Conservation (phyloP, 805 yeast species). For the Schwanniomyces pseudopolymorphus region DNA sequence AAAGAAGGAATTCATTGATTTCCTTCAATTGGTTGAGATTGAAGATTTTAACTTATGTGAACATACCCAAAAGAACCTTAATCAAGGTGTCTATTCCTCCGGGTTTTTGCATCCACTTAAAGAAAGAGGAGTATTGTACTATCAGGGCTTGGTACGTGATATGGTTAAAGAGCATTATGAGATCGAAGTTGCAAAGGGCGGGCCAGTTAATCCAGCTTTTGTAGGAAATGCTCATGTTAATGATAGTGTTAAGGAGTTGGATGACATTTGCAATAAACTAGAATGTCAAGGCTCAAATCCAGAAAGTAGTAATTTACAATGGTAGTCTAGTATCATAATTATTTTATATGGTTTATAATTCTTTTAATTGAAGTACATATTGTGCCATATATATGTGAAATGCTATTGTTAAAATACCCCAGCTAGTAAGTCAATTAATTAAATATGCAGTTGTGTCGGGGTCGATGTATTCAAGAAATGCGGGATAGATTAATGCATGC, state of each 20-base stretch:
- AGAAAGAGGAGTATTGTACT: constrained; percentile 58
- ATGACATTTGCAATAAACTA: constrained; percentile 47
- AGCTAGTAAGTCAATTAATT: background rate
- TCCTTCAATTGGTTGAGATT: constrained; percentile 59
- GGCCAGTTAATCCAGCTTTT: constrained; percentile 51
- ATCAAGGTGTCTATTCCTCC: constrained; percentile 58
- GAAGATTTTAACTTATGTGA: constrained; percentile 62
- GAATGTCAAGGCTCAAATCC: constrained; percentile 44
- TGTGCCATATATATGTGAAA: background rate
- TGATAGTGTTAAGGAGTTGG: constrained; percentile 48
- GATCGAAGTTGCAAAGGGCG: constrained; percentile 45
- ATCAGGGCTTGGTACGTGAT: constrained; percentile 54
- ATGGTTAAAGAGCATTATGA: constrained; percentile 57
- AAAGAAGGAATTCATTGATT: constrained; percentile 62
- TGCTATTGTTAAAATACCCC: background rate
- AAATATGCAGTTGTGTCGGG: background rate
- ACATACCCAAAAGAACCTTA: constrained; percentile 58
- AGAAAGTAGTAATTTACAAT: background rate
- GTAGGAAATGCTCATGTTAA: constrained; percentile 40
- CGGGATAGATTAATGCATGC: background rate
- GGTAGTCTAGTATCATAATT: background rate
- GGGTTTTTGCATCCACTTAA: constrained; percentile 60
- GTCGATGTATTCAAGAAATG: background rate
- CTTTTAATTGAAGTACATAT: too few species aligned
- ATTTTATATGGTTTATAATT: too few species aligned